Evolutionary conservation across 805 yeast species (phyloP).

Genomic region (Cyberlindnera maclurae): DNA sequence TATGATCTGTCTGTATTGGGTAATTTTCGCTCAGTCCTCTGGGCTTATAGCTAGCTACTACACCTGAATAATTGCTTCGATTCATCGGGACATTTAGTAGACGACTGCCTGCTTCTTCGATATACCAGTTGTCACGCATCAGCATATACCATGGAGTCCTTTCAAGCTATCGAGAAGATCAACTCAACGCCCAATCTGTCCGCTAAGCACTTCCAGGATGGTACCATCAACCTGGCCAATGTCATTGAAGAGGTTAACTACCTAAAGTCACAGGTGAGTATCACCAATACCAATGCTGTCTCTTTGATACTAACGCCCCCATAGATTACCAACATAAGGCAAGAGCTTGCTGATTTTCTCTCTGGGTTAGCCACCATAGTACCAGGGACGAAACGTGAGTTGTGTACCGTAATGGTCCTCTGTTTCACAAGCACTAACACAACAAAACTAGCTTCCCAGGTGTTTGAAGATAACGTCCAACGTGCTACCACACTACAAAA

Average conservation of each 20-base stretch:
- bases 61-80: too few species aligned
- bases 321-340: slow-evolving; percentile 27
- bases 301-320: slow-evolving; percentile 2
- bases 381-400: slow-evolving; percentile 21
- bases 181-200: slow-evolving; percentile 21
- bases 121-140: too few species aligned
- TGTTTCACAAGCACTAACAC: slow-evolving; percentile 2
- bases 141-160: slow-evolving; percentile 19
- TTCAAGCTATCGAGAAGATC: slow-evolving; percentile 24
- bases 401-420: too few species aligned
- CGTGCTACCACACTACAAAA: slow-evolving; percentile 29
- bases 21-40: too few species aligned
- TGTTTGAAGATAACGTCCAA: slow-evolving; percentile 27
- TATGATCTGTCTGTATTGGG: too few species aligned
- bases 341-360: slow-evolving; percentile 32
- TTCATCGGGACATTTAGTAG: too few species aligned
- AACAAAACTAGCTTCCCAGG: slow-evolving; percentile 15
- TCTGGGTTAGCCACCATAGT: slow-evolving; percentile 35
- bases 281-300: not conserved
- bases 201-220: slow-evolving; percentile 35
- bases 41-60: too few species aligned
- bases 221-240: slow-evolving; percentile 29
- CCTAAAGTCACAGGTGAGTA: slow-evolving; percentile 25
- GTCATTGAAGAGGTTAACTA: slow-evolving; percentile 30
- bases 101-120: not conserved